Conservation (phyloP, 2,329 filamentous ascomycete species). For the Ciborinia camelliae region DNA sequence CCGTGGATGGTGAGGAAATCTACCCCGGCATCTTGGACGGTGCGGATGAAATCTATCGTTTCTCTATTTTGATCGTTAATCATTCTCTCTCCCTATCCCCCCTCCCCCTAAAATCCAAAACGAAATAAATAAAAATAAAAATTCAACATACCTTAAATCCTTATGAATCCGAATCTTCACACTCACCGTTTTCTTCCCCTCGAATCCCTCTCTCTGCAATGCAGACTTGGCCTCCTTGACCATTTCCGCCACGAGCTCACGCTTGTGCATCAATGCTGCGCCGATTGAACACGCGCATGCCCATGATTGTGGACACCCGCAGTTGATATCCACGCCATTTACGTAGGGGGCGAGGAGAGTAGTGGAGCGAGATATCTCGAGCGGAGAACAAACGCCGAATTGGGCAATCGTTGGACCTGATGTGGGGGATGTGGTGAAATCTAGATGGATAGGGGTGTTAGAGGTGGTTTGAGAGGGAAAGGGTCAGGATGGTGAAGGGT, state of each 20-base stretch:
- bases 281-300: conserved; percentile 65
- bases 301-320: conserved; percentile 71
- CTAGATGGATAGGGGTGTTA: conserved; percentile 37
- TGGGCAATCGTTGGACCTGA: conserved; percentile 61
- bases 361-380: conserved; percentile 61
- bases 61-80: conserved; percentile 22
- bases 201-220: conserved; percentile 53
- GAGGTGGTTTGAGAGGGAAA: neutral
- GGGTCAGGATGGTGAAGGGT: too few relatives aligned
- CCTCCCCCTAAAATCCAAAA: neutral
- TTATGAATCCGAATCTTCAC: conserved; percentile 68
- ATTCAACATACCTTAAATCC: conserved; percentile 50
- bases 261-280: conserved; percentile 64
- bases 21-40: conserved; percentile 55
- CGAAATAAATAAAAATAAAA: neutral
- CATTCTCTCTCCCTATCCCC: rapidly evolving
- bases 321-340: conserved; percentile 67
- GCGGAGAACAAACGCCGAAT: conserved; percentile 60
- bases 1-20: conserved; percentile 71
- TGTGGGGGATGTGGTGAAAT: conserved; percentile 58
- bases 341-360: conserved; percentile 59
- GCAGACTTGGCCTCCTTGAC: conserved; percentile 53
- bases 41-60: conserved; percentile 59
- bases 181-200: conserved; percentile 51
- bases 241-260: conserved; percentile 64